A percentile compares a stretch with the other conserved stretches of the same genome.
Evolutionary conservation across 371 early-diverging fungal genomes (phyloP).

Genomic region (Lichtheimia corymbifera): DNA sequence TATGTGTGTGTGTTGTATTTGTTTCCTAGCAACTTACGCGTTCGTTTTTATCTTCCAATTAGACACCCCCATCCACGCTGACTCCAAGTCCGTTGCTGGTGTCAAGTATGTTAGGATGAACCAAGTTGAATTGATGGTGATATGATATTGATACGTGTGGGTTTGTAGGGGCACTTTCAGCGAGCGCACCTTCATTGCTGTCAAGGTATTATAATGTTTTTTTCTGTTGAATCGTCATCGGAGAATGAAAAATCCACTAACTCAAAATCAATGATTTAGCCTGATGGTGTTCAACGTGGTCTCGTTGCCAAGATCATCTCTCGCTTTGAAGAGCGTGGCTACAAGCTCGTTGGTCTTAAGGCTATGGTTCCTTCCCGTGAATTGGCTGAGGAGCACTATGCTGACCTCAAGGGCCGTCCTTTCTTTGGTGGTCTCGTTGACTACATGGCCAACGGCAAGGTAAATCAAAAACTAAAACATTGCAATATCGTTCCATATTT

Average conservation of each 20-base stretch:
- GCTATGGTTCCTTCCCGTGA: constrained; percentile 62
- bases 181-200: constrained; percentile 85
- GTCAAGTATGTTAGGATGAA: constrained; percentile 41
- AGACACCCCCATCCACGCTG: constrained; percentile 43
- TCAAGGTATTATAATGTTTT: constrained; percentile 46
- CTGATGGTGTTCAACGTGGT: constrained; percentile 80
- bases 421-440: constrained; percentile 88
- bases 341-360: constrained; percentile 64
- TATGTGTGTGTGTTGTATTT: not conserved
- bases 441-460: constrained; percentile 63
- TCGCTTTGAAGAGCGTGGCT: constrained; percentile 81
- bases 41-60: not conserved
- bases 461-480: not conserved
- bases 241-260: not conserved
- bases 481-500: not conserved
- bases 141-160: not conserved
- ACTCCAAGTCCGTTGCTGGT: constrained; percentile 64
- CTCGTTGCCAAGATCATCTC: constrained; percentile 84
- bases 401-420: constrained; percentile 78
- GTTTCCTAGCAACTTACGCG: no score
- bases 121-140: not conserved
- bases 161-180: constrained; percentile 51
- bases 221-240: not conserved
- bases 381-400: constrained; percentile 88
- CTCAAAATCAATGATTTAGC: constrained; percentile 21